Base-by-base conservation (phyloP, 2,329 filamentous ascomycete species). In the Pestalotiopsis sp. region DNA sequence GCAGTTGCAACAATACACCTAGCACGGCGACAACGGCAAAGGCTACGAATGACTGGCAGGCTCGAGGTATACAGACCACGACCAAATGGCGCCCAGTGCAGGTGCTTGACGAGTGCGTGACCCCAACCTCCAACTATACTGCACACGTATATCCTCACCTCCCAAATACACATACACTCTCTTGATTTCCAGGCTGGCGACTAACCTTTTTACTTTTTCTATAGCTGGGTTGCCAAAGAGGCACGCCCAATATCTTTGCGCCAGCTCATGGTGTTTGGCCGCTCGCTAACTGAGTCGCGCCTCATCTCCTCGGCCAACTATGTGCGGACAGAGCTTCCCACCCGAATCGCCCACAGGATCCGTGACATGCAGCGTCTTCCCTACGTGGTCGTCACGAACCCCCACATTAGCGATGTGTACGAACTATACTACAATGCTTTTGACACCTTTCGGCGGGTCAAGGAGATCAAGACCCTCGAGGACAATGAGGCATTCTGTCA, bases 371-470 rank as follows among this genome's bases (percentile, higher is more conserved):
- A 99, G 81, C 95, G 93, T 71, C 86, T 99, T 56, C 96, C 96
- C 20, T 99, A 97, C 78, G 93, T 96, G 49, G 95, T 98, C 67
- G 94, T 98, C 62, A 95, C 93, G n/a, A 99, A 99, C 76, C 90
- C 90, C 6, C 94, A 99, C 80, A 93, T 99, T 71, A 94, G 93
- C 78, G 91, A 97, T 73, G 96, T 98, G 41, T 99, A 99, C 82
- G 94, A 98, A 79, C 87, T 98, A 6, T 99, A 99, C 84, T 97
- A 98, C 82, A 91, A 91, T 73, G 95, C 96, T n/a, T 99, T 99
- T 76, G 96, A 99, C 78, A 90, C 86, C 66, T 92, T 98, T 72
- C 92, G 96, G 62, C 92, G 92, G 73, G 85, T 98, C 56, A 91
- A 91, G 65, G 94, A 97, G 77, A 90, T 99, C 74, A 91, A 92